A percentile compares a stretch with the other conserved stretches of the same genome.
phyloP scores from a whole-genome alignment of 257 asterid species.

The Craterostigma plantagineum region DNA sequence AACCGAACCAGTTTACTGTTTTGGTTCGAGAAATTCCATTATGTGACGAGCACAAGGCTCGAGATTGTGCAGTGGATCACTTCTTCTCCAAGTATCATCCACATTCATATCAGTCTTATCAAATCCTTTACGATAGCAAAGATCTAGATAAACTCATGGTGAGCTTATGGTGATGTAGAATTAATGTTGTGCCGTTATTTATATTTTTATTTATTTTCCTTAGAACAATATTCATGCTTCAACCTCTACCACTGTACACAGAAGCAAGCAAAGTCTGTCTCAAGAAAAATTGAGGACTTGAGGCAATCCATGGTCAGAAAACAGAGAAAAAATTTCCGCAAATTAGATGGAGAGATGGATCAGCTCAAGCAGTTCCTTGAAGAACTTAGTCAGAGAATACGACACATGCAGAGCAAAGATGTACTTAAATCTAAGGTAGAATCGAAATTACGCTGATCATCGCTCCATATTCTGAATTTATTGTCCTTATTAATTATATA shows the following conservation, averaged over 20 bases:
- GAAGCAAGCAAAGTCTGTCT: constrained; percentile 41
- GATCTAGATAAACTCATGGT: constrained; percentile 57
- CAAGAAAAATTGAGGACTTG: constrained; percentile 36
- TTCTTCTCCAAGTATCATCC: constrained; percentile 70
- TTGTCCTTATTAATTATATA: background rate
- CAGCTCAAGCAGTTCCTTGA: constrained; percentile 37
- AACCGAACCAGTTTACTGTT: constrained; percentile 83
- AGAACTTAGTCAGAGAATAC: constrained; percentile 31
- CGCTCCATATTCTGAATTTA: background rate
- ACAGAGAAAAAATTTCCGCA: constrained; percentile 9
- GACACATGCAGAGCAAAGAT: constrained; percentile 25
- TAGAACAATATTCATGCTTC: background rate
- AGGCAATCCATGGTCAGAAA: constrained; percentile 17
- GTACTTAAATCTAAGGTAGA: constrained; percentile 51
- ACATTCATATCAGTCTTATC: constrained; percentile 52
- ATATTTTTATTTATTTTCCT: background rate
- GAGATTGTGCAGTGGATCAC: constrained; percentile 61
- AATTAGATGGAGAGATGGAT: constrained; percentile 25
- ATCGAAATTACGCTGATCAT: background rate
- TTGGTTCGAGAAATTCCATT: constrained; percentile 85
- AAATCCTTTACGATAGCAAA: constrained; percentile 60
- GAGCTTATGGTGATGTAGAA: background rate
- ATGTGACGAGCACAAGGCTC: constrained; percentile 65
- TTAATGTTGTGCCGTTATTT: background rate
- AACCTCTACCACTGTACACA: constrained; percentile 10